phyloP scores from a whole-genome alignment of 306 rosid genomes.

The Vicia villosa region DNA sequence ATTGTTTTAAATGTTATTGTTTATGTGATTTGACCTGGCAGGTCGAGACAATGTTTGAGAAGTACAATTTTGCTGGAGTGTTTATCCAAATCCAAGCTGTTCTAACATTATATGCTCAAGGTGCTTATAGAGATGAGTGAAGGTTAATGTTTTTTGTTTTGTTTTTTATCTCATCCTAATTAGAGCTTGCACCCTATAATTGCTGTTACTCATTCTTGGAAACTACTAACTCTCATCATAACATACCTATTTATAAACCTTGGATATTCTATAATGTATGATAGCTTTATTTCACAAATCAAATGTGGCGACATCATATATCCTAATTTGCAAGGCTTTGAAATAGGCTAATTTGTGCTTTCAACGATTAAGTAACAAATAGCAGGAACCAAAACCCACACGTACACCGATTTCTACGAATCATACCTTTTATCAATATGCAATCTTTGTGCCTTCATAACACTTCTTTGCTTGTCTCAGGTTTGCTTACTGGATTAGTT shows the following conservation, averaged over 20 bases:
- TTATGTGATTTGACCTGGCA: conserved; percentile 44
- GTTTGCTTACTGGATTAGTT: conserved; percentile 95
- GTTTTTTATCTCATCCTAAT: conserved; percentile 14
- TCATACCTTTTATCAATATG: too few relatives aligned
- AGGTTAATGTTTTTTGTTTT: conserved; percentile 65
- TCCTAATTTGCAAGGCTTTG: conserved; percentile 28
- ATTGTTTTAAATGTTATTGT: conserved; percentile 16
- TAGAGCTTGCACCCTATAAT: conserved; percentile 1
- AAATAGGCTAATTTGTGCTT: not conserved
- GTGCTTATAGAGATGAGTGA: conserved; percentile 89
- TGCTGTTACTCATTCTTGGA: conserved; percentile 5
- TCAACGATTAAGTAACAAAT: too few relatives aligned
- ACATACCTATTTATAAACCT: not conserved
- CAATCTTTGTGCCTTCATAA: conserved; percentile 25
- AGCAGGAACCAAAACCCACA: too few relatives aligned
- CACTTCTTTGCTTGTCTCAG: conserved; percentile 51
- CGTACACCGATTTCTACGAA: too few relatives aligned
- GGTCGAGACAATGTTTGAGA: conserved; percentile 99
- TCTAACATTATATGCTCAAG: conserved; percentile 98
- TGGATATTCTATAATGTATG: conserved; percentile 21
- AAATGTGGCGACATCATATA: not conserved
- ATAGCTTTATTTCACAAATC: not conserved
- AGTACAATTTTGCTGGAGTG: conserved; percentile 92
- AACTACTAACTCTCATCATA: conserved; percentile 6
- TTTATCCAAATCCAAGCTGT: conserved; percentile 98